Evolutionary conservation across 768 basidiomycete genomes (phyloP), one percentile per base, ranked within the genome.

Genomic region (Cystobasidium onofrii): DNA sequence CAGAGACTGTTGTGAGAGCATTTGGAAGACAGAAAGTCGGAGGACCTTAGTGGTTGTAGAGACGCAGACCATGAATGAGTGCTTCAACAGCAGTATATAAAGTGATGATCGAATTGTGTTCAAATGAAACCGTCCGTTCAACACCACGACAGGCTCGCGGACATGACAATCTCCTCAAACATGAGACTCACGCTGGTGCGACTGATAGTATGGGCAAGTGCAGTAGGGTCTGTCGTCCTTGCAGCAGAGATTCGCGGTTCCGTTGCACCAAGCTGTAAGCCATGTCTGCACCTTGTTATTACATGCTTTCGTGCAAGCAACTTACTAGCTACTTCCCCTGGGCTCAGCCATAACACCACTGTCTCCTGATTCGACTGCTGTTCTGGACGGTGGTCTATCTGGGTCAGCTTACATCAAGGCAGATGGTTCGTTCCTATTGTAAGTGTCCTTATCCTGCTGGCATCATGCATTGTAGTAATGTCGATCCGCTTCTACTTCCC

Each of bases 401-500:
- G 69, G 54, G 4, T 36, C 33, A 39, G 69, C 69, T 39, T 44
- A 54, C 31, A 43, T 71, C 33, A 52, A 52, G 39, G 52, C 55
- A 18, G 69, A 71, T 36, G 69, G 69, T 36, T 55, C 69, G 29
- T 71, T 71, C 54, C 33, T 60, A 3, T 36, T 71, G 69, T 71
- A 33, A 10, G 17, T 69, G n/a, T 18, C 13, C 9, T 60, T 29
- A 60, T 29, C 15, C 6, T 4, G 6, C 2, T 17, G 25, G 9
- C 6, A 54, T n/a, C 52, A 54, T 7, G 41, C 6, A 20, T 34
- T n/a, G n/a, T n/a, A n/a, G n/a, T n/a, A n/a, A n/a, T n/a, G n/a
- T n/a, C n/a, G 9, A 25, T 20, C 41, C 23, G 46, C 66, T 69
- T 6, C 9, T 50, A 13, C 9, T 52, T 18, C 54, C 41, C 10